These are phyloP conservation scores for Diaporthe ampelina DNA, from an alignment of 2,329 filamentous ascomycete species.

Conservation along the genomic window DNA sequence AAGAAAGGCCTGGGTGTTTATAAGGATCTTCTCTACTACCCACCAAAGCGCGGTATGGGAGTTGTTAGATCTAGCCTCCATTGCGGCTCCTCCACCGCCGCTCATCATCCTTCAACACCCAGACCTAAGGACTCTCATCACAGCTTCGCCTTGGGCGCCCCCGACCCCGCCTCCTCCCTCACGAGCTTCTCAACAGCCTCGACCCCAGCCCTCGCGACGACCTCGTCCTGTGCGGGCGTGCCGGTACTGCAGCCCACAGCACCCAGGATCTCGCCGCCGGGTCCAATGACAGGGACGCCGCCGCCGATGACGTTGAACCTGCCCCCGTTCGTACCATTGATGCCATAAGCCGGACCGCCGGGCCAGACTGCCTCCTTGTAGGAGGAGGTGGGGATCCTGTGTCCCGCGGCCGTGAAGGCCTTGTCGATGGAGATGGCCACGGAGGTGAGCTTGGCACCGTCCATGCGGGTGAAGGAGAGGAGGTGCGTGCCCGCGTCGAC, in stretches of 20 bases:
- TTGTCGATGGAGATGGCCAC: slow-evolving; percentile 35
- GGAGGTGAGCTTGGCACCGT: slow-evolving; percentile 36
- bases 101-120: background rate
- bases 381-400: slow-evolving; percentile 28
- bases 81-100: background rate
- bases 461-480: slow-evolving; percentile 33
- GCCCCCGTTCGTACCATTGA: slow-evolving; percentile 31
- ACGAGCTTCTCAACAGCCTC: slow-evolving; percentile 34
- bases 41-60: too few species aligned
- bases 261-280: slow-evolving; percentile 20
- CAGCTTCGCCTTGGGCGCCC: slow-evolving; percentile 24
- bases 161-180: background rate
- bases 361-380: slow-evolving; percentile 34
- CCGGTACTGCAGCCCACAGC: slow-evolving; percentile 31
- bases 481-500: slow-evolving; percentile 34
- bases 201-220: slow-evolving; percentile 28
- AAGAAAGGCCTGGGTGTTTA: too few species aligned
- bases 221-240: slow-evolving; percentile 35
- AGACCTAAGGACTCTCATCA: background rate
- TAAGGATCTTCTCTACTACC: too few species aligned
- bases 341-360: slow-evolving; percentile 31
- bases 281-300: slow-evolving; percentile 16
- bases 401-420: slow-evolving; percentile 34
- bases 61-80: background rate
- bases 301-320: slow-evolving; percentile 35